These are phyloP conservation scores for Sisymbrium altissimum DNA, from an alignment of 345 rosid genomes.

Conservation along the genomic window DNA sequence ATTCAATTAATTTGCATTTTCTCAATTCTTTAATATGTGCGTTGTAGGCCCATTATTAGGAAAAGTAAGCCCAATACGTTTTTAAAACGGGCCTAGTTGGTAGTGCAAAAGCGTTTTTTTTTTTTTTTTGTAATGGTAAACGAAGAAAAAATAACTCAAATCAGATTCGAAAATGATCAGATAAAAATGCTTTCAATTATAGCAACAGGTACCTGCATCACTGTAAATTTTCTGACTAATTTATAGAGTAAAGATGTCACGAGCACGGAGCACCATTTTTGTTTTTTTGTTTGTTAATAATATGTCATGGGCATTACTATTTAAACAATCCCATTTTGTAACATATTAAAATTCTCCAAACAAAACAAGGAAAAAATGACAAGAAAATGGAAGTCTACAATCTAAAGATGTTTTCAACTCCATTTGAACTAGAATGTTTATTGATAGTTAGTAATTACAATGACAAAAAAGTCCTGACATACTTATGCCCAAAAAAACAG, in stretches of 20 bases:
- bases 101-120: neutral
- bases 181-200: neutral
- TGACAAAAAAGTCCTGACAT: neutral
- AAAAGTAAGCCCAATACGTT: neutral
- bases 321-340: neutral
- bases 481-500: neutral
- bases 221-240: neutral
- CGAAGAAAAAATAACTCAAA: neutral
- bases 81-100: neutral
- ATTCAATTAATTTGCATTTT: neutral
- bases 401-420: neutral
- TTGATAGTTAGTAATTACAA: neutral
- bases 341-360: neutral
- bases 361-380: neutral
- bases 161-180: neutral
- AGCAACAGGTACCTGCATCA: neutral
- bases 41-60: neutral
- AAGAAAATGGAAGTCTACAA: neutral
- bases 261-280: neutral
- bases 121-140: neutral
- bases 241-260: neutral
- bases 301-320: neutral
- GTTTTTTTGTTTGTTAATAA: neutral
- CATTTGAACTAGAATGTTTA: neutral
- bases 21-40: neutral